phyloP scores from a whole-genome alignment of 2,329 filamentous ascomycete genomes.

The Scopulariopsis brevicaulis region DNA sequence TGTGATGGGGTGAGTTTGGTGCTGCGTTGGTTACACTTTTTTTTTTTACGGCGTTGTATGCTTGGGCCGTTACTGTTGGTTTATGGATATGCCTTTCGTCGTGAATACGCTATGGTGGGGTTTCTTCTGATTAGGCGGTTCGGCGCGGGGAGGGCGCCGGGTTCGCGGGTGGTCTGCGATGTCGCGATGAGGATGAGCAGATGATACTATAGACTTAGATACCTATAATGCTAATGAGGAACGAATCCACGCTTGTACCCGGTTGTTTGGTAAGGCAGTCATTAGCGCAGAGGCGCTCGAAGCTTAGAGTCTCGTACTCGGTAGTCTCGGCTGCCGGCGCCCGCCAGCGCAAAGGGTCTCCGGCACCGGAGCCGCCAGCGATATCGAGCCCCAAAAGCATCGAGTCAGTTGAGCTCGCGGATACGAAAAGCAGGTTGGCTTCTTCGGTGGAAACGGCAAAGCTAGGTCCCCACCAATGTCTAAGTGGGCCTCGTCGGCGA shows the following conservation, averaged over 20 bases:
- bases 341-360: too few relatives aligned
- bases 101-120: background rate
- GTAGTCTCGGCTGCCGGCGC: too few relatives aligned
- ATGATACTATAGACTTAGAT: constrained; percentile 2
- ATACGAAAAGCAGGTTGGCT: too few relatives aligned
- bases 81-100: background rate
- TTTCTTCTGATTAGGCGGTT: background rate
- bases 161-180: background rate
- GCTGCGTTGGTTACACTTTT: background rate
- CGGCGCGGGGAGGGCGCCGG: background rate
- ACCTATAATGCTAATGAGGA: background rate
- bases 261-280: too few relatives aligned
- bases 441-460: too few relatives aligned
- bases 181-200: background rate
- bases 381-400: too few relatives aligned
- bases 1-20: background rate
- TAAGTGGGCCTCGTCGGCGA: too few relatives aligned
- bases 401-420: too few relatives aligned
- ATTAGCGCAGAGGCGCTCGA: too few relatives aligned
- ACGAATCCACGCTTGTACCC: background rate
- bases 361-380: too few relatives aligned
- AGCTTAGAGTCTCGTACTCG: too few relatives aligned
- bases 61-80: background rate
- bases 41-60: background rate
- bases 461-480: too few relatives aligned